Evolutionary conservation across 2,329 filamentous ascomycete species (phyloP), one percentile per base, ranked within the genome.

Genomic region (Penicillium crustosum): DNA sequence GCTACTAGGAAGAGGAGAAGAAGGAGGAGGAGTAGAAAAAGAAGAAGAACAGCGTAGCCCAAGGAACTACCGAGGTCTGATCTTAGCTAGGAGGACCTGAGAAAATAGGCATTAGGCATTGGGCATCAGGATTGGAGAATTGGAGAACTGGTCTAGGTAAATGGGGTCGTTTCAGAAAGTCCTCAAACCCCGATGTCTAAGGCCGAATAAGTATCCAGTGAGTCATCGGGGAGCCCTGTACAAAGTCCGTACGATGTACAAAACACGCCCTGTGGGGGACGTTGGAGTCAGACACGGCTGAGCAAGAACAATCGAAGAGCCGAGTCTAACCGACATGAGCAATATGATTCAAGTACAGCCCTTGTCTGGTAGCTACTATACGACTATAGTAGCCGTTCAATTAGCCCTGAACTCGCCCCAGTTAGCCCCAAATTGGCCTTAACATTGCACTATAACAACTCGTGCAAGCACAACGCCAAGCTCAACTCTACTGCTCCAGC

Each of bases 401-500:
- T 19, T 39, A 8, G 13, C 33, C n/a, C 23, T 27, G 21, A 31
- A 25, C 12, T 43, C 8, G 27, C 29, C 15, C 21, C n/a, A 31
- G 12, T 15, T 49, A 8, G n/a, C 33, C n/a, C 23, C 13, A 45
- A 35, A 23, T 25, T 35, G 13, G 21, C 39, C 17, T 21, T 36
- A 17, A n/a, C 3, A 17, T 23, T 33, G 8, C 7, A 4, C n/a
- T 10, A 23, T 19, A 2, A 31, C 12, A 17, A 25, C 13, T 15
- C n/a, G 15, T 17, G 19, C 8, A 13, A 42, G 9, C 36, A 31
- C 10, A 23, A 12, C n/a, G 27, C 25, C 12, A 23, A 21, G 8
- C 29, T 17, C 31, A 8, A 39, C n/a, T 48, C 21, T 44, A 48
- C 25, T 53, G 45, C 36, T 73, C 71, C 31, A 73, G 27, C 21